Evolutionary conservation across 129 eudicot genomes (phyloP).

Genomic region (Escallonia herrerae): DNA sequence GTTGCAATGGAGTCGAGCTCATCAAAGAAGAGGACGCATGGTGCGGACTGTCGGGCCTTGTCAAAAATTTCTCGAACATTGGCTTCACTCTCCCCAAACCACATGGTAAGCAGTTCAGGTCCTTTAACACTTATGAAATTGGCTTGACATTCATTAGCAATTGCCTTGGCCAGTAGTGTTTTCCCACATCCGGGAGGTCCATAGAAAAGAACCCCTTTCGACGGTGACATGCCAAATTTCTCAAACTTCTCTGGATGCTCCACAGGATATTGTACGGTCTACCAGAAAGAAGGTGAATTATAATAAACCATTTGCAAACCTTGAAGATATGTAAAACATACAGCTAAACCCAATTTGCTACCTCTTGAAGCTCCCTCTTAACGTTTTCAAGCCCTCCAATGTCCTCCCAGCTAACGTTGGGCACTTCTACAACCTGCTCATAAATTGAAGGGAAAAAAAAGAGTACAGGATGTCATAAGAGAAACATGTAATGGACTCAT

Average conservation of each 20-base stretch:
- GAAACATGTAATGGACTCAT: neutral
- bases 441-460: slow-evolving; percentile 2
- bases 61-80: slow-evolving; percentile 77
- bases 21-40: slow-evolving; percentile 82
- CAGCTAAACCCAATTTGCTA: slow-evolving; percentile 7
- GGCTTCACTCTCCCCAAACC: slow-evolving; percentile 90
- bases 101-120: slow-evolving; percentile 77
- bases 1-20: slow-evolving; percentile 87
- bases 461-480: neutral
- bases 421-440: slow-evolving; percentile 80
- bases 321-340: neutral
- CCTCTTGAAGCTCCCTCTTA: slow-evolving; percentile 79
- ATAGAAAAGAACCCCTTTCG: slow-evolving; percentile 76
- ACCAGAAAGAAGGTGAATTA: slow-evolving; percentile 6
- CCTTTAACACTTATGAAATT: slow-evolving; percentile 75
- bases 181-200: slow-evolving; percentile 89
- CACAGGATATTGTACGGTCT: slow-evolving; percentile 91
- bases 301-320: neutral
- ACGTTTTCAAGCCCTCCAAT: slow-evolving; percentile 84
- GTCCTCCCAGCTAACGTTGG: slow-evolving; percentile 67
- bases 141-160: slow-evolving; percentile 84
- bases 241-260: slow-evolving; percentile 87
- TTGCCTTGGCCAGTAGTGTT: slow-evolving; percentile 69
- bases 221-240: slow-evolving; percentile 85
- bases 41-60: slow-evolving; percentile 81